Evolutionary conservation across 805 yeast species (phyloP).

Genomic region (Suhomyces canberraensis): DNA sequence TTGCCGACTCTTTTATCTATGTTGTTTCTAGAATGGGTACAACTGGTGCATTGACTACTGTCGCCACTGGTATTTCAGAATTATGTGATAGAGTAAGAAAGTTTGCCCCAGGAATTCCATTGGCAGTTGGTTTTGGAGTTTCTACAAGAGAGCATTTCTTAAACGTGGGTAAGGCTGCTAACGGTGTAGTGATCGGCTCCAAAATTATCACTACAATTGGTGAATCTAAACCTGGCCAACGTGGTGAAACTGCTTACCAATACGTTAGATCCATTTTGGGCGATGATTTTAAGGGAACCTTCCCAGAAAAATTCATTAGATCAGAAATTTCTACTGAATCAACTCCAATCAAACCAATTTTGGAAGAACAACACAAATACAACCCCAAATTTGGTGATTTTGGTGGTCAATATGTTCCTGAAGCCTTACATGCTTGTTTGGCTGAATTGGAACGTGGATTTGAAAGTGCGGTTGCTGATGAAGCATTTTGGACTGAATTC

Average conservation of each 20-base stretch:
- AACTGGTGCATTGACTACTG: constrained; percentile 79
- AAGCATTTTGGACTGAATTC: constrained; percentile 91
- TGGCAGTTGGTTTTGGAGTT: constrained; percentile 96
- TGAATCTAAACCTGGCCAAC: constrained; percentile 56
- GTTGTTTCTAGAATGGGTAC: constrained; percentile 98
- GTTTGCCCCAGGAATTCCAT: constrained; percentile 64
- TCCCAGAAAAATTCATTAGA: constrained; percentile 24
- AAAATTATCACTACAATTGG: constrained; percentile 71
- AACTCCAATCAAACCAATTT: constrained; percentile 35
- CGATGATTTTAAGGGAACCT: constrained; percentile 38
- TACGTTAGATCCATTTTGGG: constrained; percentile 71
- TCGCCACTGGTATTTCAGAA: constrained; percentile 59
- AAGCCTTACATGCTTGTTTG: constrained; percentile 87
- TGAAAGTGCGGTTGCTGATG: constrained; percentile 85
- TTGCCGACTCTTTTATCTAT: constrained; percentile 94
- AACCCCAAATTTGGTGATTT: constrained; percentile 86
- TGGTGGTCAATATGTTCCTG: constrained; percentile 99
- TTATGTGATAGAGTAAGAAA: constrained; percentile 74
- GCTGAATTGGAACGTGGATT: constrained; percentile 86
- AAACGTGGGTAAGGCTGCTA: constrained; percentile 75
- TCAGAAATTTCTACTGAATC: constrained; percentile 9
- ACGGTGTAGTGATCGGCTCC: constrained; percentile 96
- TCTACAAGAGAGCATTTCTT: constrained; percentile 87
- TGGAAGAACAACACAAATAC: constrained; percentile 61
- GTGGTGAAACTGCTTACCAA: constrained; percentile 60